Evolutionary conservation across 2,329 filamentous ascomycete species (phyloP), one percentile per base, ranked within the genome.

Genomic region (Stagonosporopsis cucurbitacearum): DNA sequence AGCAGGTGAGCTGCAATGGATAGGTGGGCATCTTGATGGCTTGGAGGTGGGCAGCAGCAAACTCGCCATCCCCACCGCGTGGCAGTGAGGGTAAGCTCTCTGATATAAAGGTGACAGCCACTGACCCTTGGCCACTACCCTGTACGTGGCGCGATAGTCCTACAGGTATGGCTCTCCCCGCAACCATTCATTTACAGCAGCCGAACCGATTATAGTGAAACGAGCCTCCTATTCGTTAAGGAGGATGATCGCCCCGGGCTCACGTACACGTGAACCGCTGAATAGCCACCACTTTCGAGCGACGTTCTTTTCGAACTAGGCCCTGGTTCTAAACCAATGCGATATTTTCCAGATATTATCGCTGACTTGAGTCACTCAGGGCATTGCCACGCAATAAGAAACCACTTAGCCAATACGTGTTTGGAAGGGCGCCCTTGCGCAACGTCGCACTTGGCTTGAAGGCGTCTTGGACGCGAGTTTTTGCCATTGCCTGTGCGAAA

Each of bases 1-100:
- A 59, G 58, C 73, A 75, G 53, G 70, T 73, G 54, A 67, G 66
- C 65, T 75, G 73, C 25, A 75, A 69, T 54, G 72, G 73, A 68
- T 75, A 73, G 60, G 67, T 66, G 66, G 68, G 65, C 73, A 75
- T 75, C 47, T 66, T 60, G 67, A 67, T 65, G 63, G 65, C 57
- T 54, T 60, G 61, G 57, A 53, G 33, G 48, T 45, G 54, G 39
- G 41, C 49, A 49, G 49, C 23, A 57, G 39, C 39, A 57, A 28
- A 48, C 25, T 52, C 54, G 54, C 48, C 48, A 57, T 57, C 54
- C 37, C 43, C 49, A 49, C 28, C 26, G 54, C 35, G 40, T 30
- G 54, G 45, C 48, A 19, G 41, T 45, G 42, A 40, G 54, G 48
- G 26, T 45, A 33, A 36, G 48, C 48, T 33, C 42, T 53, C 12